phyloP scores from a whole-genome alignment of 768 basidiomycete species.

The Infundibulicybe gibba region DNA sequence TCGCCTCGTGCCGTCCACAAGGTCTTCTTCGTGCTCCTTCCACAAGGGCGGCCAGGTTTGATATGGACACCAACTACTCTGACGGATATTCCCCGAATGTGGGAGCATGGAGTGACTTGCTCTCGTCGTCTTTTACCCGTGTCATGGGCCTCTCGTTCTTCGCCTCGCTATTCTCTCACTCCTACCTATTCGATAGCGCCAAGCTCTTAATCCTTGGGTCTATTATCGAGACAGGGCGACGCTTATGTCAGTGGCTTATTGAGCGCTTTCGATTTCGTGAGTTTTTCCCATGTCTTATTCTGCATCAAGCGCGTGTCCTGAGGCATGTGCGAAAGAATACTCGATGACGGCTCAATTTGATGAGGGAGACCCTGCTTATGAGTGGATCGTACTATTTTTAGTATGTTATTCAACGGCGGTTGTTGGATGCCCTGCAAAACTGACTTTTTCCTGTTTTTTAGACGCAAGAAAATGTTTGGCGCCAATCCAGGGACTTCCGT shows the following conservation, averaged over 20 bases:
- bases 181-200: conserved; percentile 20
- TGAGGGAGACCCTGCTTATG: conserved; percentile 45
- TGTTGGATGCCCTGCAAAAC: not conserved
- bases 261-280: conserved; percentile 35
- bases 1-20: no score
- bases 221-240: conserved; percentile 34
- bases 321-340: conserved; percentile 25
- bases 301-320: not conserved
- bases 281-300: conserved; percentile 9
- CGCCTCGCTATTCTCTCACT: conserved; percentile 21
- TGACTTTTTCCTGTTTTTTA: conserved; percentile 6
- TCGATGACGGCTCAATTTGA: conserved; percentile 41
- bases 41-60: no score
- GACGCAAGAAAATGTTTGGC: conserved; percentile 43
- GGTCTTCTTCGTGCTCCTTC: no score
- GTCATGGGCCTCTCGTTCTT: conserved; percentile 34
- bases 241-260: conserved; percentile 34
- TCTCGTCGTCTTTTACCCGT: conserved; percentile 10
- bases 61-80: no score
- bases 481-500: conserved; percentile 34
- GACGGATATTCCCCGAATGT: no score
- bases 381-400: conserved; percentile 44
- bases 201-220: conserved; percentile 30
- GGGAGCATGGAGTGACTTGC: no score
- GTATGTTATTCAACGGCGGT: conserved; percentile 17